A percentile compares a stretch with the other conserved stretches of the same genome.
Conservation (phyloP, 2,329 filamentous ascomycete species). For the Apiospora arundinis region DNA sequence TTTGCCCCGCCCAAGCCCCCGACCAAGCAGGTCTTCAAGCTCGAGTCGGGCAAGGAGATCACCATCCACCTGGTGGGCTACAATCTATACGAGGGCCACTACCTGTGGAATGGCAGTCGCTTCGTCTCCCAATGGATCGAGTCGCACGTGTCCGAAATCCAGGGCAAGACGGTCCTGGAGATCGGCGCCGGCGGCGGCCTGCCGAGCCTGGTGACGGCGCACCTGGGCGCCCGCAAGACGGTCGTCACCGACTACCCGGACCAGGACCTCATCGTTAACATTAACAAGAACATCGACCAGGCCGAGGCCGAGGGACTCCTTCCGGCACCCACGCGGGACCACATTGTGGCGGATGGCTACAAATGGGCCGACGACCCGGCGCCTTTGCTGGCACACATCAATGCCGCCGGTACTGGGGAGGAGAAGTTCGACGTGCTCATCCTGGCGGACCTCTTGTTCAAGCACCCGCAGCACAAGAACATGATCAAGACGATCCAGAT, state of each 20-base stretch:
- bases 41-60: conserved; percentile 69
- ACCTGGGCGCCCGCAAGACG: conserved; percentile 72
- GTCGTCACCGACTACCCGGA: conserved; percentile 93
- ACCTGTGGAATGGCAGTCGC: conserved; percentile 89
- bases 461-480: conserved; percentile 84
- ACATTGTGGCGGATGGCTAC: conserved; percentile 71
- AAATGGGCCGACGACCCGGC: conserved; percentile 78
- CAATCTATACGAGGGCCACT: conserved; percentile 88
- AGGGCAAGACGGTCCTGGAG: conserved; percentile 77
- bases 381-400: conserved; percentile 64
- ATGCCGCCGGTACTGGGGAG: conserved; percentile 33
- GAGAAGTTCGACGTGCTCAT: conserved; percentile 79
- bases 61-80: conserved; percentile 82
- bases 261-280: conserved; percentile 78
- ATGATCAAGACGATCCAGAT: conserved; percentile 74
- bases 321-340: conserved; percentile 30
- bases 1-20: conserved; percentile 81
- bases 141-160: conserved; percentile 67
- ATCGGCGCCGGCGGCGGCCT: conserved; percentile 88
- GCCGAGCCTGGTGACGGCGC: conserved; percentile 78
- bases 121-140: conserved; percentile 82
- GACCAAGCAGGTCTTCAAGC: conserved; percentile 75
- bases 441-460: conserved; percentile 88
- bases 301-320: conserved; percentile 53
- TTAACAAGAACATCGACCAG: conserved; percentile 75